Evolutionary conservation across 2,329 filamentous ascomycete genomes (phyloP).

Genomic region (Tympanopsis confertula): DNA sequence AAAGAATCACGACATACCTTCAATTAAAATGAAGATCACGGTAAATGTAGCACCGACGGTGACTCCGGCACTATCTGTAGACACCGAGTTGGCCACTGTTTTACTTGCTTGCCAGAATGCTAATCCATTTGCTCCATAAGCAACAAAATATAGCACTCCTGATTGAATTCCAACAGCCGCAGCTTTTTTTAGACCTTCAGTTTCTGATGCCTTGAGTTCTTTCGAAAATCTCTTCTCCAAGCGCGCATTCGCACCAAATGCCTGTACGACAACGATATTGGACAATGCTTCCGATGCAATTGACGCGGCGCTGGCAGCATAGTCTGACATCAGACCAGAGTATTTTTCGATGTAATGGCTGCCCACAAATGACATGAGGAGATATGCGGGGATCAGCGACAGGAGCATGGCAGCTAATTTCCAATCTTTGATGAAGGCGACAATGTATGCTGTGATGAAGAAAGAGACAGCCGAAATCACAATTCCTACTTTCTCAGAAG

Average conservation of each 20-base stretch:
- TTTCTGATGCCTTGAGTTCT: conserved; percentile 24
- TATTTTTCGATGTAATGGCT: conserved; percentile 33
- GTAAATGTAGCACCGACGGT: conserved; percentile 43
- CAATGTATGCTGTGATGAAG: conserved; percentile 32
- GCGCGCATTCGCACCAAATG: conserved; percentile 31
- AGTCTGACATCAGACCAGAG: conserved; percentile 25
- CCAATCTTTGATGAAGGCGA: conserved; percentile 33
- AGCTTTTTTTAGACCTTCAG: conserved; percentile 31
- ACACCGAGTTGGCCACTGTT: conserved; percentile 25
- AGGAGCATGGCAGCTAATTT: conserved; percentile 30
- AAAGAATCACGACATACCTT: conserved; percentile 24
- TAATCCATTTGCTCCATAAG: conserved; percentile 35
- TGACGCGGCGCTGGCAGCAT: conserved; percentile 30
- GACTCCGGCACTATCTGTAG: conserved; percentile 10
- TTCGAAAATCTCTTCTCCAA: conserved; percentile 33
- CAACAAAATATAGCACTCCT: conserved; percentile 36
- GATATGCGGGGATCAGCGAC: conserved; percentile 29
- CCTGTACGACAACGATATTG: conserved; percentile 34
- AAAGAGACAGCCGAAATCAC: conserved; percentile 29
- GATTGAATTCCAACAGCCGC: conserved; percentile 28
- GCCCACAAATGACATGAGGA: conserved; percentile 29
- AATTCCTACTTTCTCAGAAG: conserved; percentile 35
- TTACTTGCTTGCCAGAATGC: conserved; percentile 39
- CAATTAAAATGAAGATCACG: conserved; percentile 52
- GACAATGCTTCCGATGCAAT: conserved; percentile 36